Evolutionary conservation across 192 early-diverging fungal species (phyloP).

Genomic region (Umbelopsis sp.): DNA sequence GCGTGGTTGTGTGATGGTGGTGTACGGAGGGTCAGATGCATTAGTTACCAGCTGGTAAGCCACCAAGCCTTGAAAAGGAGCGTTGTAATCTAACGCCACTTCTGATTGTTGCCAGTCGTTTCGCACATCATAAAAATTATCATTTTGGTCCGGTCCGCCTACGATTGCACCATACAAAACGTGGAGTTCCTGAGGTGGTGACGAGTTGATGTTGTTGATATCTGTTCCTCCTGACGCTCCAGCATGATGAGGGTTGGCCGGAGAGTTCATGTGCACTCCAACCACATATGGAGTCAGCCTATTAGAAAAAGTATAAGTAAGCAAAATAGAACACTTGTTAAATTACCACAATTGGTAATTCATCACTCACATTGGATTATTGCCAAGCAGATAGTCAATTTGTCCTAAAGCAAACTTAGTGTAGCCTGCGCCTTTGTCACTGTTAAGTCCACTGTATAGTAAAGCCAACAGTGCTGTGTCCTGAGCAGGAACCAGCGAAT

Average conservation of each 20-base stretch:
- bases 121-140: slow-evolving; percentile 51
- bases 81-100: slow-evolving; percentile 60
- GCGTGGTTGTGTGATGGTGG: slow-evolving; percentile 46
- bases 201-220: slow-evolving; percentile 43
- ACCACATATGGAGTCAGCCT: slow-evolving; percentile 56
- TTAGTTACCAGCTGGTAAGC: slow-evolving; percentile 53
- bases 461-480: slow-evolving; percentile 44
- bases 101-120: slow-evolving; percentile 52
- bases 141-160: slow-evolving; percentile 59
- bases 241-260: slow-evolving; percentile 60
- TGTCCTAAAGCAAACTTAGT: slow-evolving; percentile 42
- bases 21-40: slow-evolving; percentile 48
- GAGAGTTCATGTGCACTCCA: slow-evolving; percentile 62
- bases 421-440: slow-evolving; percentile 21
- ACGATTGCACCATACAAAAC: slow-evolving; percentile 60
- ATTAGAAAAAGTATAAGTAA: slow-evolving; percentile 10
- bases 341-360: slow-evolving; percentile 11
- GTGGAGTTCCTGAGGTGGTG: slow-evolving; percentile 32
- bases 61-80: slow-evolving; percentile 51
- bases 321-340: not conserved
- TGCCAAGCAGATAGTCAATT: slow-evolving; percentile 56
- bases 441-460: slow-evolving; percentile 31
- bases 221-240: slow-evolving; percentile 55
- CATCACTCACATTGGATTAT: slow-evolving; percentile 48
- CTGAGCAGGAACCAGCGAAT: slow-evolving; percentile 38